These are phyloP conservation scores for Hirsutella minnesotensis DNA, from an alignment of 2,329 filamentous ascomycete species.

Conservation along the genomic window DNA sequence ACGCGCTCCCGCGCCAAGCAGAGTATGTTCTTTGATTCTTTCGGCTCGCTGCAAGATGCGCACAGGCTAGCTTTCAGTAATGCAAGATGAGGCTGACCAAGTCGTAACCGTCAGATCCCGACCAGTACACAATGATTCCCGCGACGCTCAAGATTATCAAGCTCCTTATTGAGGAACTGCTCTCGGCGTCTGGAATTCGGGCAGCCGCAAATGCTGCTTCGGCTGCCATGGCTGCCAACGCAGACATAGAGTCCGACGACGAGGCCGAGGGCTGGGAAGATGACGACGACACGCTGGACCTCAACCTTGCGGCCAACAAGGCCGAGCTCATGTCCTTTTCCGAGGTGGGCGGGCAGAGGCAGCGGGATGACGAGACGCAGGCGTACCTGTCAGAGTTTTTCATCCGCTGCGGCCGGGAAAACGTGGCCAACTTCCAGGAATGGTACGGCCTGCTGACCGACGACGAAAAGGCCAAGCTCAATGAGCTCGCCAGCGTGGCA, in stretches of 20 bases:
- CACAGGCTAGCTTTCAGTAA: neutral
- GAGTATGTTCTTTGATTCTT: slow-evolving; percentile 34
- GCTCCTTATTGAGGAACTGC: slow-evolving; percentile 83
- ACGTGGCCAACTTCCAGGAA: slow-evolving; percentile 41
- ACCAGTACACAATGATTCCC: slow-evolving; percentile 77
- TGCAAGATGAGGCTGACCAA: slow-evolving; percentile 14
- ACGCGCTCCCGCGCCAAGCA: slow-evolving; percentile 81
- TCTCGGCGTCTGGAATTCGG: slow-evolving; percentile 61
- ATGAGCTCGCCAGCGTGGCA: slow-evolving; percentile 33
- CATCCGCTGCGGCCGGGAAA: slow-evolving; percentile 42
- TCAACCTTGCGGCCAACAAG: slow-evolving; percentile 57
- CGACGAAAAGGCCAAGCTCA: slow-evolving; percentile 44
- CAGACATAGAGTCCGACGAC: slow-evolving; percentile 49
- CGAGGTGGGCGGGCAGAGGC: slow-evolving; percentile 46
- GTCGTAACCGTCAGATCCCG: slow-evolving; percentile 50
- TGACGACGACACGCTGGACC: slow-evolving; percentile 62
- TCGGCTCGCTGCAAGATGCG: neutral
- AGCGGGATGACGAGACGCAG: slow-evolving; percentile 84
- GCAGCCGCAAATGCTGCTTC: slow-evolving; percentile 50
- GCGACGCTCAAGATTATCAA: slow-evolving; percentile 93
- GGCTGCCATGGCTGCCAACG: slow-evolving; percentile 46
- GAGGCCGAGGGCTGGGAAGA: slow-evolving; percentile 88
- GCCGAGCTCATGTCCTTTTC: slow-evolving; percentile 71
- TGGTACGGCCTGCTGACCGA: slow-evolving; percentile 45
- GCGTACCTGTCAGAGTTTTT: slow-evolving; percentile 78